Evolutionary conservation across 345 rosid species (phyloP).

Genomic region (Boechera divaricarpa): DNA sequence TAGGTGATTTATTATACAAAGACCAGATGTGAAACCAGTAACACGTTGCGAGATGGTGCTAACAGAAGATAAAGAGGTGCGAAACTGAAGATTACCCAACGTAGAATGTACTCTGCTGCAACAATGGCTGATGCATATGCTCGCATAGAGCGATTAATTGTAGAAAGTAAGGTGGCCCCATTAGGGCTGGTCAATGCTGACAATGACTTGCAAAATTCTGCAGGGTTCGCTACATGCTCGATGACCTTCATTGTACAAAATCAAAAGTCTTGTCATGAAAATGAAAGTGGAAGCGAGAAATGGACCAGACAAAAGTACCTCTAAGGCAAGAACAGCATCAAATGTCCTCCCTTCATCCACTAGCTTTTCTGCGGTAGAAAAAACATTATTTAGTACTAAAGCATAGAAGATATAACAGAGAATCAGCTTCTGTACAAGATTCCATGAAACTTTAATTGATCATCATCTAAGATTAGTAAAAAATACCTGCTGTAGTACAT

Average conservation of each 20-base stretch:
- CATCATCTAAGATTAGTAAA: conserved; percentile 6
- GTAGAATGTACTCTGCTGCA: conserved; percentile 88
- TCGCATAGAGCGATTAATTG: conserved; percentile 87
- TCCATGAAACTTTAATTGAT: background rate
- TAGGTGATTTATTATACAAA: conserved; percentile 11
- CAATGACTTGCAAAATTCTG: conserved; percentile 90
- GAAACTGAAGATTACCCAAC: conserved; percentile 63
- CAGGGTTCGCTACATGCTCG: conserved; percentile 94
- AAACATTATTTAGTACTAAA: background rate
- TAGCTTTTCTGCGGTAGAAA: background rate
- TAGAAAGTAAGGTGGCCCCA: conserved; percentile 84
- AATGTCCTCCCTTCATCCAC: conserved; percentile 1
- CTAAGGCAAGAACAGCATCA: conserved; percentile 1
- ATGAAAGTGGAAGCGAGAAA: background rate
- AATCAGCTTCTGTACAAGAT: background rate
- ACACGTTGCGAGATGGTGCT: background rate
- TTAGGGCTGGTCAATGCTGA: conserved; percentile 63
- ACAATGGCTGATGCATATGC: conserved; percentile 83
- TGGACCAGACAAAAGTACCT: background rate
- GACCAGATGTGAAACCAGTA: conserved; percentile 2
- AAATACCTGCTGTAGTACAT: conserved; percentile 89
- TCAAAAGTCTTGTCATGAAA: conserved; percentile 18
- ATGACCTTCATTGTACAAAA: conserved; percentile 61
- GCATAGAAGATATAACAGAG: background rate
- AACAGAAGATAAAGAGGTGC: background rate